Base-by-base conservation (phyloP, 306 rosid genomes). In the Pyrus pyrifolia region DNA sequence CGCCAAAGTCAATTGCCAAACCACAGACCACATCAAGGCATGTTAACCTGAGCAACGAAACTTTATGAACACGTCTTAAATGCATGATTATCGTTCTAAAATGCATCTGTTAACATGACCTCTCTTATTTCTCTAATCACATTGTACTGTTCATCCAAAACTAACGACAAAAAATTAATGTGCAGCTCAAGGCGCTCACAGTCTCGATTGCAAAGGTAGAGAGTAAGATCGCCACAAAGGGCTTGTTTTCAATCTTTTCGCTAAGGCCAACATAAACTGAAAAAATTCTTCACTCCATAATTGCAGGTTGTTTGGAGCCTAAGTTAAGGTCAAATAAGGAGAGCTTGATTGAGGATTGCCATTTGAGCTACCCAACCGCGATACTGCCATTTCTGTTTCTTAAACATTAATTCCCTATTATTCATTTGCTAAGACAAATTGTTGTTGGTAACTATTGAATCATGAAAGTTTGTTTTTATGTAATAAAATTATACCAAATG, bases 101-200 rank as follows among this genome's bases (percentile, higher is more conserved):
- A 49, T 72, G 33, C 33, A n/a, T 72, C n/a, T 57, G 22, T 10
- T 55, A 52, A 35, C 38, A 19, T 58, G 38, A 58, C 23, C 38
- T 72, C 25, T 14, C 40, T 5, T 10, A 21, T 11, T 17, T 22
- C 15, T 7, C 23, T 65, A 33, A 30, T 63, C 18, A 63, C 42
- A 30, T 25, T 63, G 14, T 63, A 63, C 17, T 18, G 22, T 15
- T 80, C 45, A 76, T 71, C 29, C 67, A 63, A 31, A 62, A 5
- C 87, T 88, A 70, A 87, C 44, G 35, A 30, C 14, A 4, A 46
- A 46, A 35, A 31, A 53, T 83, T 67, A 19, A 72, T 66, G 69
- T 84, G 91, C 87, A 85, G 93, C 80, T 71, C 80, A 22, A 91
- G 79, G 70, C 90, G 96, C 67, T 74, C 96, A 62, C 87, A 83